Percentiles rank a stretch among this genome's conserved stretches.
Conservation (phyloP, 2,329 filamentous ascomycete genomes). For the Phialophora tarda region DNA sequence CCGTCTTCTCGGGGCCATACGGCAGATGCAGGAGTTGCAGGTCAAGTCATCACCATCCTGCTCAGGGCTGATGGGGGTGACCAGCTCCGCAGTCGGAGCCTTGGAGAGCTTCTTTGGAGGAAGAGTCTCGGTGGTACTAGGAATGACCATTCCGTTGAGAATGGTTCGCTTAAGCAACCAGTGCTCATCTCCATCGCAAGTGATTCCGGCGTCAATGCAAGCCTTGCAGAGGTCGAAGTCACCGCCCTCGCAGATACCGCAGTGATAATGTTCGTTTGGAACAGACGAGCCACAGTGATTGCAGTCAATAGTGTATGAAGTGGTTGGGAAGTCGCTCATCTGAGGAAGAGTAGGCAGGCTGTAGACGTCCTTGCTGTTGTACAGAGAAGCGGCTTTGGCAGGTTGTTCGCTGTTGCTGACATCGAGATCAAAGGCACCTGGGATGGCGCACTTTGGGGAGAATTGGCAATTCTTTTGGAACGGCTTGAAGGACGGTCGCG, state of each 20-base stretch:
- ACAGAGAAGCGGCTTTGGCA: conserved; percentile 12
- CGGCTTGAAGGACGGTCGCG: conserved; percentile 28
- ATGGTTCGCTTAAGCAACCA: conserved; percentile 94
- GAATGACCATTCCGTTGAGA: conserved; percentile 76
- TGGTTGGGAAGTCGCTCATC: conserved; percentile 44
- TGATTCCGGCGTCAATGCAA: conserved; percentile 76
- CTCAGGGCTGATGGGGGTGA: conserved; percentile 28
- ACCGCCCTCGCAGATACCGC: conserved; percentile 87
- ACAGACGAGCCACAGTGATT: conserved; percentile 84
- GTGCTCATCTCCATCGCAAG: conserved; percentile 79
- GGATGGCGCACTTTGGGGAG: conserved; percentile 33
- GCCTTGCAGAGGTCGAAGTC: conserved; percentile 90
- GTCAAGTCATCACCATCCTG: conserved; percentile 48
- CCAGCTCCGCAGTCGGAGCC: conserved; percentile 30
- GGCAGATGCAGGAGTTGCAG: conserved; percentile 69
- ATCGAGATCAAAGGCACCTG: conserved; percentile 34
- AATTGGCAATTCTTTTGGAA: conserved; percentile 34
- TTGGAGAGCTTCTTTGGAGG: conserved; percentile 61
- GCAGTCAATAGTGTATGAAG: conserved; percentile 84
- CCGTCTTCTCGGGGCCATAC: conserved; percentile 48
- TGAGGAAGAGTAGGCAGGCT: conserved; percentile 45
- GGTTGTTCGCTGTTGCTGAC: conserved; percentile 21
- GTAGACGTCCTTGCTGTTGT: conserved; percentile 25
- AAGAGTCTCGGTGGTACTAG: conserved; percentile 83
- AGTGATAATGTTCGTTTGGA: conserved; percentile 87